phyloP scores from a whole-genome alignment of 148 eudicot species.

The Polygonum maritimum region DNA sequence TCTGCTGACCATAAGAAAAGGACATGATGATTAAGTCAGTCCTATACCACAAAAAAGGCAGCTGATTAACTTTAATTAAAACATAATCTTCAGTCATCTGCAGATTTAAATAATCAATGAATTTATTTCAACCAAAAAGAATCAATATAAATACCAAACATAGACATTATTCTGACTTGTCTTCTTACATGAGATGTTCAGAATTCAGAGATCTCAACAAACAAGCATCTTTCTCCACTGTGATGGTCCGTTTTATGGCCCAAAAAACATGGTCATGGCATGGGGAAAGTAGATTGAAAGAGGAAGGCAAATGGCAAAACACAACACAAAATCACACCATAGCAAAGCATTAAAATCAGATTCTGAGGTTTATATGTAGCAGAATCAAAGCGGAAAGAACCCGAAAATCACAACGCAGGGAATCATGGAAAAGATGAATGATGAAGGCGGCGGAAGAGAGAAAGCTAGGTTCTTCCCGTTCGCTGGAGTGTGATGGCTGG shows the following conservation, averaged over 20 bases:
- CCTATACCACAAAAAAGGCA: no score
- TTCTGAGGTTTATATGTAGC: not conserved
- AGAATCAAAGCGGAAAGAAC: not conserved
- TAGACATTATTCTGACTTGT: no score
- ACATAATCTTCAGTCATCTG: no score
- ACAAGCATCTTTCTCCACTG: not conserved
- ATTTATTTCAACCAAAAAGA: no score
- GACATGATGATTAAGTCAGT: no score
- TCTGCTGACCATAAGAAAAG: no score
- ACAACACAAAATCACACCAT: not conserved
- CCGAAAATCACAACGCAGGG: not conserved
- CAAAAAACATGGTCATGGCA: not conserved
- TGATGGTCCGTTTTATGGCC: no score
- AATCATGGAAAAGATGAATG: not conserved
- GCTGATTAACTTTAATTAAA: no score
- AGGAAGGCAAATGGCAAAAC: not conserved
- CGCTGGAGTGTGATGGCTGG: not conserved
- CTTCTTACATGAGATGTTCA: not conserved
- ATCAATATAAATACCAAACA: no score
- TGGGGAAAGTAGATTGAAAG: not conserved
- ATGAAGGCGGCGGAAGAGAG: not conserved
- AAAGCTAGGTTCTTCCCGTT: not conserved
- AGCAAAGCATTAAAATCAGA: not conserved
- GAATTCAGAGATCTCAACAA: no score
- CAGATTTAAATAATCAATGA: no score